Evolutionary conservation across 768 basidiomycete species (phyloP), one percentile per base, ranked within the genome.

Genomic region (Trametopsis cervina): DNA sequence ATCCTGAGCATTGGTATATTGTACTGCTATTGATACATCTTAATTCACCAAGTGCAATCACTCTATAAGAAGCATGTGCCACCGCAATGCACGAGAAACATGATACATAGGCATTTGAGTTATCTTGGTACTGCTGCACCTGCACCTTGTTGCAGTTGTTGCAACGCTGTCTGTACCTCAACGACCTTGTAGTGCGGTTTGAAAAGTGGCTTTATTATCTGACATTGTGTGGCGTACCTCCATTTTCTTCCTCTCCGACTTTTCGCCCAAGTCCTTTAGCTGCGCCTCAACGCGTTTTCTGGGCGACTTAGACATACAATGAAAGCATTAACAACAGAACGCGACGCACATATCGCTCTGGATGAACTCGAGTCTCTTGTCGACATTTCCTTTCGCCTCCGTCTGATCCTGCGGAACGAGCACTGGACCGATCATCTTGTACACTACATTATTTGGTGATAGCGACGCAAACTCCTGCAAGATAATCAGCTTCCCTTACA

Each of bases 301-400:
- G 29, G 7, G 29, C 7, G 9, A 15, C 29, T 33, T 33, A 15
- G 15, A 38, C 26, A 10, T 23, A n/a, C 21, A 37, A 36, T 12
- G 43, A 61, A 20, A 59, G 55, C 26, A 22, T 45, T 17, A 15
- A 26, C 20, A 27, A 15, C 45, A 21, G 7, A 27, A 27, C 9
- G 22, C 5, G n/a, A 68, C 84, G 49, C 47, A 95, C 94, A 94
- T 91, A 66, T 97, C 93, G 47, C 81, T 69, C 38, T 68, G 73
- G 59, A 97, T 98, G 68, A 90, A 94, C 49, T 89, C 88, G 26
- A 98, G 68, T 7, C 95, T 82, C 41, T 87, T 95, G 57, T 91
- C 81, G 20, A 98, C 89, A 59, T 90, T 96, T 54, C 67, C 70
- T 63, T 86, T 87, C 25, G 93, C 95, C 55, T 96, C 95, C 4